A percentile compares a stretch with the other conserved stretches of the same genome.
phyloP scores from a whole-genome alignment of 805 yeast genomes.

The Candida boleticola region DNA sequence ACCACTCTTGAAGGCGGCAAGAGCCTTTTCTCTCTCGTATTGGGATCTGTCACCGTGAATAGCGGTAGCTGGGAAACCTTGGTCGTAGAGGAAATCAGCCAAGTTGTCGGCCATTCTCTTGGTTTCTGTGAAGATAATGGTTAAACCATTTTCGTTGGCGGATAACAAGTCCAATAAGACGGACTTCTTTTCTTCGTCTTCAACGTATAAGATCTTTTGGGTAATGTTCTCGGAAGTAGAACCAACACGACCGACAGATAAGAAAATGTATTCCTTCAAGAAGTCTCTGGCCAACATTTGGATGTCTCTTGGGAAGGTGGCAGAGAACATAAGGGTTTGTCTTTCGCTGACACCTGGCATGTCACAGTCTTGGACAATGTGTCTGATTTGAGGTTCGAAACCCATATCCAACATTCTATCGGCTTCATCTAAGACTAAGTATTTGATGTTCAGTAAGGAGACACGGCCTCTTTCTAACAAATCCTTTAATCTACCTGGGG shows the following conservation, averaged over 20 bases:
- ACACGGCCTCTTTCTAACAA: slow-evolving; percentile 92
- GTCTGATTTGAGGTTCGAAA: slow-evolving; percentile 99
- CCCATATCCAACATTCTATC: slow-evolving; percentile 99
- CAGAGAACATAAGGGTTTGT: slow-evolving; percentile 98
- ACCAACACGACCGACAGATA: slow-evolving; percentile 98
- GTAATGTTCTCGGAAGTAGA: slow-evolving; percentile 98
- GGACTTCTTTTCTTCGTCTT: slow-evolving; percentile 88
- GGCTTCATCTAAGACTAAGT: slow-evolving; percentile 96
- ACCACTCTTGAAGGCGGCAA: slow-evolving; percentile 91
- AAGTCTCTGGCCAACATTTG: slow-evolving; percentile 97
- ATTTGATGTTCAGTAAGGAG: slow-evolving; percentile 85
- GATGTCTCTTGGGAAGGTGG: slow-evolving; percentile 98
- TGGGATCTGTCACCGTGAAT: slow-evolving; percentile 99
- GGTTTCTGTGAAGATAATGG: slow-evolving; percentile 95
- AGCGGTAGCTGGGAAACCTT: slow-evolving; percentile 94
- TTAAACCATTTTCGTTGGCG: slow-evolving; percentile 77
- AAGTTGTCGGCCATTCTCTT: slow-evolving; percentile 97
- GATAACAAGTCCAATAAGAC: slow-evolving; percentile 82
- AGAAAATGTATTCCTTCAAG: slow-evolving; percentile 91
- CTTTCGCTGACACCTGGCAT: slow-evolving; percentile 91
- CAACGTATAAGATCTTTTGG: slow-evolving; percentile 89
- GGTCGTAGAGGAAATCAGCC: slow-evolving; percentile 85
- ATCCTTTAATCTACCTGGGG: slow-evolving; percentile 98
- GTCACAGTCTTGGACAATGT: slow-evolving; percentile 95
- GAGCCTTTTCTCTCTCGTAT: slow-evolving; percentile 95